phyloP scores from a whole-genome alignment of 768 basidiomycete species.

The Amanita subjunquillea region DNA sequence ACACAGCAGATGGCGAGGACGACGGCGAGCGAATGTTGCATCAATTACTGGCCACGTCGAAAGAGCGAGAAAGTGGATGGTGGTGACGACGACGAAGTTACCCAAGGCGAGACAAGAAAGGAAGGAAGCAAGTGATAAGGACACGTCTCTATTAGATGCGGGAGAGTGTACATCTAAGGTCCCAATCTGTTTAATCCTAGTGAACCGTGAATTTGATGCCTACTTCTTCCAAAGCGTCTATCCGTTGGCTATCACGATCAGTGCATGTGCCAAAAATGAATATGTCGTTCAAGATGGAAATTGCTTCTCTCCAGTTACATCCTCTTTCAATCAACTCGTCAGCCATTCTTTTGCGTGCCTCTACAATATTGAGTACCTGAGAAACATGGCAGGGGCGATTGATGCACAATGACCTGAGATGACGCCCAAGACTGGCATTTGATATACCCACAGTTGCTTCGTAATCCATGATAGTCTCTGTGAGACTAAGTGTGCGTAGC shows the following conservation, averaged over 20 bases:
- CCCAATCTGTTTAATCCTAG: too few relatives aligned
- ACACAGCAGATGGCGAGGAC: conserved; percentile 54
- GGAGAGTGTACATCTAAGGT: too few relatives aligned
- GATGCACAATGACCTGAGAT: not conserved
- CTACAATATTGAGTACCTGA: not conserved
- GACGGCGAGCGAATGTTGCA: conserved; percentile 75
- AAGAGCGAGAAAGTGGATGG: conserved; percentile 27
- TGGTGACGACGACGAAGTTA: conserved; percentile 28
- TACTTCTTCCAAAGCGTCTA: too few relatives aligned
- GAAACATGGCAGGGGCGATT: not conserved
- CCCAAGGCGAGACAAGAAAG: too few relatives aligned
- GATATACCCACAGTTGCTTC: not conserved
- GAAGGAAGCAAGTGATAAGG: too few relatives aligned
- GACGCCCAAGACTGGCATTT: not conserved
- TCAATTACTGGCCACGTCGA: conserved; percentile 67
- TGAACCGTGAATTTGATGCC: too few relatives aligned
- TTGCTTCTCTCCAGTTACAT: too few relatives aligned
- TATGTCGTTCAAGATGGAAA: too few relatives aligned
- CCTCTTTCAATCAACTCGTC: too few relatives aligned
- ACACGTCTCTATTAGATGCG: too few relatives aligned
- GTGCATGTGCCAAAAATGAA: too few relatives aligned
- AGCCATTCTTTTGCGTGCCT: not conserved
- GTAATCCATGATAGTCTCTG: not conserved
- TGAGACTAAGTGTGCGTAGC: not conserved
- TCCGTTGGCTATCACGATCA: too few relatives aligned